Evolutionary conservation across 1,284 basidiomycete genomes (phyloP).

Genomic region (Cerrena zonata): DNA sequence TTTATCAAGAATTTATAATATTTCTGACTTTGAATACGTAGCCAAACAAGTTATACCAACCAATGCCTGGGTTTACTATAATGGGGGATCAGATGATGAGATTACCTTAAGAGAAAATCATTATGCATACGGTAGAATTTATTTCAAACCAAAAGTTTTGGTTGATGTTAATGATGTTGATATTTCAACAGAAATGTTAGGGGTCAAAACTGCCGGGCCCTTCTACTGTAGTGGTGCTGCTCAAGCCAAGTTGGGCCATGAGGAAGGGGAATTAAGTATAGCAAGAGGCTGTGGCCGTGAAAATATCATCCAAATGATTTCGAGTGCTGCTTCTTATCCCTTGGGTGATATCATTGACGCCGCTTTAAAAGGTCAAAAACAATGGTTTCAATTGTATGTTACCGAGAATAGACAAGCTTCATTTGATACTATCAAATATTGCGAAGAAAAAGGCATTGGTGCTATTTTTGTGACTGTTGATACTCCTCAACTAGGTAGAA

Average conservation of each 20-base stretch:
- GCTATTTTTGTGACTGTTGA: slow-evolving; percentile 91
- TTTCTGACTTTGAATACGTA: no score
- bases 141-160: no score
- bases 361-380: slow-evolving; percentile 54
- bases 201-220: slow-evolving; percentile 68
- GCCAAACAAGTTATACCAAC: no score
- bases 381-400: slow-evolving; percentile 88
- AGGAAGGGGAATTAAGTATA: slow-evolving; percentile 74
- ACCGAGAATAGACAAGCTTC: slow-evolving; percentile 67
- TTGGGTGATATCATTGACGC: slow-evolving; percentile 63
- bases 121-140: no score
- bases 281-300: slow-evolving; percentile 67
- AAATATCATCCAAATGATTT: slow-evolving; percentile 83
- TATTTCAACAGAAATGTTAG: slow-evolving; percentile 72
- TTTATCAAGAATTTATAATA: no score
- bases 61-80: no score
- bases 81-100: no score
- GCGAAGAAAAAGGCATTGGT: slow-evolving; percentile 70
- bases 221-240: slow-evolving; percentile 83
- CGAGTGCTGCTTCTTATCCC: slow-evolving; percentile 79
- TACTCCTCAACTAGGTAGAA: slow-evolving; percentile 78
- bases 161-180: no score
- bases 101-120: no score
- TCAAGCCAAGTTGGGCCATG: slow-evolving; percentile 80
- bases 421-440: slow-evolving; percentile 64